A percentile compares a stretch with the other conserved stretches of the same genome.
Evolutionary conservation across 2,329 filamentous ascomycete species (phyloP).

Genomic region (Chaetomium globosum): DNA sequence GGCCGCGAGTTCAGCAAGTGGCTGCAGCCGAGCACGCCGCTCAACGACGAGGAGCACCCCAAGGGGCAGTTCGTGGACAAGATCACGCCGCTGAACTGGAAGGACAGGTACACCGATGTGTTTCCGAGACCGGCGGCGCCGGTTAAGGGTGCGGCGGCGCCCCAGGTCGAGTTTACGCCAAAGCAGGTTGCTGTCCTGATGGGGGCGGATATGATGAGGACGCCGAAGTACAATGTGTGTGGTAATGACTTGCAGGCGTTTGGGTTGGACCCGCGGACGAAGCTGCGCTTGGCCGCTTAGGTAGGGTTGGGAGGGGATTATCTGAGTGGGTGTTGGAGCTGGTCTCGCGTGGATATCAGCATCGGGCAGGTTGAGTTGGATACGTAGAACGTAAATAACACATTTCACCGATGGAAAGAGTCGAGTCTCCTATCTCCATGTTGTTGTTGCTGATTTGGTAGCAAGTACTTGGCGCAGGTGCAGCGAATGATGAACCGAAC

Average conservation of each 20-base stretch:
- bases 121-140: not conserved
- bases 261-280: not conserved
- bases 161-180: not conserved
- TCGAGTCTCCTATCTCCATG: too few species aligned
- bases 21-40: not conserved
- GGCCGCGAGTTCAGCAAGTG: not conserved
- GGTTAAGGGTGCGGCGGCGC: not conserved
- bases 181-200: not conserved
- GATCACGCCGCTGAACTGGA: not conserved
- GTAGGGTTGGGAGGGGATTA: not conserved
- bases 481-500: too few species aligned
- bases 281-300: not conserved
- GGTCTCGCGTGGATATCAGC: not conserved
- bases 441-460: too few species aligned
- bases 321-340: not conserved
- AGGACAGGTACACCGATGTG: not conserved
- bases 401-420: too few species aligned
- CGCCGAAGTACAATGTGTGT: not conserved
- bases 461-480: too few species aligned
- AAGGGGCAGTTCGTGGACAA: not conserved
- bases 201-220: not conserved
- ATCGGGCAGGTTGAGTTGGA: not conserved
- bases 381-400: not conserved
- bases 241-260: not conserved
- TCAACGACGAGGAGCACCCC: conserved; percentile 4